Conservation (phyloP, 73 alveolate species). For the Urostyla sp. region DNA sequence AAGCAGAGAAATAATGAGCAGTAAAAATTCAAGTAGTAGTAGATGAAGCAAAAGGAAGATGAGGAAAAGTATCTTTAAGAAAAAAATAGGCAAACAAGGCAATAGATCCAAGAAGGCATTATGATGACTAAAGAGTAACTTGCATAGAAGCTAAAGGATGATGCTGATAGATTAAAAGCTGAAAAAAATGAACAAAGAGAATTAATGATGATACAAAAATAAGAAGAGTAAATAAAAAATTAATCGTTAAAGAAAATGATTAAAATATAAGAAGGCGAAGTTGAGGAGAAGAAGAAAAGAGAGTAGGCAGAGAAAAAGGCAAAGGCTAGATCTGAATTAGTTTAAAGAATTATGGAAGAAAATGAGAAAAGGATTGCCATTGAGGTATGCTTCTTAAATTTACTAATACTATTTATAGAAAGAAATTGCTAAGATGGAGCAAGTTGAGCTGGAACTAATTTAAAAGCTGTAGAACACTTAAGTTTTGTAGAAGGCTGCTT, state of each 20-base stretch:
- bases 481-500: slow-evolving; percentile 17
- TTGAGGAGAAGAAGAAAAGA: slow-evolving; percentile 21
- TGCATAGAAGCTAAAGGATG: slow-evolving; percentile 6
- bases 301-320: slow-evolving; percentile 56
- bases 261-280: not conserved
- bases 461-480: slow-evolving; percentile 14
- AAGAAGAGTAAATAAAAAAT: slow-evolving; percentile 40
- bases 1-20: slow-evolving; percentile 37
- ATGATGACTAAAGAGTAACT: slow-evolving; percentile 9
- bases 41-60: not conserved
- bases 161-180: slow-evolving; percentile 36
- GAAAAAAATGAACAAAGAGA: slow-evolving; percentile 44
- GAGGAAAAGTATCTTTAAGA: slow-evolving; percentile 10
- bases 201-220: slow-evolving; percentile 35
- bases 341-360: not conserved
- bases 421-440: slow-evolving; percentile 19
- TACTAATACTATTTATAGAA: not conserved
- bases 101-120: slow-evolving; percentile 19
- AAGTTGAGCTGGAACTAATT: slow-evolving; percentile 30
- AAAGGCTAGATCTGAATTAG: slow-evolving; percentile 12
- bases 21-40: slow-evolving; percentile 6
- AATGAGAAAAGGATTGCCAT: slow-evolving; percentile 10
- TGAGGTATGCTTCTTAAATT: not conserved
- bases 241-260: slow-evolving; percentile 57
- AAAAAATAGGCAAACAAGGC: slow-evolving; percentile 11